phyloP scores from a whole-genome alignment of 495 filamentous ascomycete genomes.

The Hypomontagnella submonticulosa region DNA sequence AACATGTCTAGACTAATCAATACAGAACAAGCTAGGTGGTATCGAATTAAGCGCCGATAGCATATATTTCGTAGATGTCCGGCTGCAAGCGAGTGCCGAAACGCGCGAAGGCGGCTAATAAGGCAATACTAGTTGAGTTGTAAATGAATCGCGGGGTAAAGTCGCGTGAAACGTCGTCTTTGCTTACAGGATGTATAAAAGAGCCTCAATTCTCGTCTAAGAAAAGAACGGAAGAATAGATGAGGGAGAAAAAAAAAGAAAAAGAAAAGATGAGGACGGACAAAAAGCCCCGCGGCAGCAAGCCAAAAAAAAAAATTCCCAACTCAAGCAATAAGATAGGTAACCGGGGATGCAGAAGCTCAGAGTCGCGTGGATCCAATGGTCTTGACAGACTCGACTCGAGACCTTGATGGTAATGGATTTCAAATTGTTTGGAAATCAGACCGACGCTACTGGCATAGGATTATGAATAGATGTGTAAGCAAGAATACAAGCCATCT shows the following conservation, averaged over 20 bases:
- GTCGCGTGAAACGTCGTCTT: constrained; percentile 19
- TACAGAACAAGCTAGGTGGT: constrained; percentile 12
- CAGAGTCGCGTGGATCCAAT: constrained; percentile 2
- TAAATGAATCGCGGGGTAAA: constrained; percentile 41
- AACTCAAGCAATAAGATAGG: neutral
- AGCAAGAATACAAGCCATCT: constrained; percentile 16
- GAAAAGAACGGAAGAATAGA: constrained; percentile 14
- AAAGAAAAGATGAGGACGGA: neutral
- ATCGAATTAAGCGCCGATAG: constrained; percentile 34
- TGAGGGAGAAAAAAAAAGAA: neutral
- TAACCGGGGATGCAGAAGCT: neutral
- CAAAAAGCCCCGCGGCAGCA: neutral
- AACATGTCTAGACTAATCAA: constrained; percentile 6
- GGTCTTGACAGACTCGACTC: constrained; percentile 9
- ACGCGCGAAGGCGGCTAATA: constrained; percentile 43
- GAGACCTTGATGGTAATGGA: constrained; percentile 12
- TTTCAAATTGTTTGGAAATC: constrained; percentile 45
- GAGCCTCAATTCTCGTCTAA: constrained; percentile 28
- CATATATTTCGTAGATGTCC: constrained; percentile 9
- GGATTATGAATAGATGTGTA: constrained; percentile 42
- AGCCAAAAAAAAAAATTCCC: neutral
- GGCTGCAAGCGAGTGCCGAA: constrained; percentile 39
- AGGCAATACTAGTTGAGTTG: constrained; percentile 25
- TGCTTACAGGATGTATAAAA: constrained; percentile 14
- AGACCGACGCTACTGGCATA: constrained; percentile 8